phyloP scores from a whole-genome alignment of 495 filamentous ascomycete species.

The Lindgomyces ingoldianus region DNA sequence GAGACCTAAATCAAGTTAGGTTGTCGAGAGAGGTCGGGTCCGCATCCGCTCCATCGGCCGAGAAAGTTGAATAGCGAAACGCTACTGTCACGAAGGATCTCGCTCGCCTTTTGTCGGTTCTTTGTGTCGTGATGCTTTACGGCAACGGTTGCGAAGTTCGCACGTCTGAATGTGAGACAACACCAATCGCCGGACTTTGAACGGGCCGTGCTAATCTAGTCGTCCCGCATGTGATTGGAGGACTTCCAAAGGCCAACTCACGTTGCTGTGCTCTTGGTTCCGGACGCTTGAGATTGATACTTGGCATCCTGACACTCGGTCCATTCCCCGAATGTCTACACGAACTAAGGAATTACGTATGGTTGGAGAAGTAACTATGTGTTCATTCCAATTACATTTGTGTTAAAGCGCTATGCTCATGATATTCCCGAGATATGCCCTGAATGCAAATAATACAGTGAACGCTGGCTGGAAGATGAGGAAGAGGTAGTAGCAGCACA shows the following conservation, averaged over 20 bases:
- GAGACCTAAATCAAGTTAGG: background rate
- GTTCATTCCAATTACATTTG: background rate
- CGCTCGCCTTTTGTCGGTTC: background rate
- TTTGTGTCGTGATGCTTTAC: background rate
- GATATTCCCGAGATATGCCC: background rate
- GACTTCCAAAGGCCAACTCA: background rate
- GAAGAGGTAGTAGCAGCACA: background rate
- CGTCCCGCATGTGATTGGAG: background rate
- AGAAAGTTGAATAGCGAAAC: background rate
- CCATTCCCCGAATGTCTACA: no score
- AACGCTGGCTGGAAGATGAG: background rate
- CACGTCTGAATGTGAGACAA: background rate
- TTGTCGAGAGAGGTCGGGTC: background rate
- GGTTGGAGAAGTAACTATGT: no score
- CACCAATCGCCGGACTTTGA: background rate
- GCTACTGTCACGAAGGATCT: background rate
- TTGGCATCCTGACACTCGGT: no score
- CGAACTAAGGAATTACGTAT: no score
- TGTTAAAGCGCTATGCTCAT: background rate
- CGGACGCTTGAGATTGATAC: background rate
- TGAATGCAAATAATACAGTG: background rate
- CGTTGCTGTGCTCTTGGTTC: background rate
- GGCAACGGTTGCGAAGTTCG: background rate
- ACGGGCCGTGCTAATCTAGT: background rate
- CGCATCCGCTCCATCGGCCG: background rate